These are phyloP conservation scores for Naganishia onofrii DNA, from an alignment of 768 basidiomycete genomes.

Conservation along the genomic window DNA sequence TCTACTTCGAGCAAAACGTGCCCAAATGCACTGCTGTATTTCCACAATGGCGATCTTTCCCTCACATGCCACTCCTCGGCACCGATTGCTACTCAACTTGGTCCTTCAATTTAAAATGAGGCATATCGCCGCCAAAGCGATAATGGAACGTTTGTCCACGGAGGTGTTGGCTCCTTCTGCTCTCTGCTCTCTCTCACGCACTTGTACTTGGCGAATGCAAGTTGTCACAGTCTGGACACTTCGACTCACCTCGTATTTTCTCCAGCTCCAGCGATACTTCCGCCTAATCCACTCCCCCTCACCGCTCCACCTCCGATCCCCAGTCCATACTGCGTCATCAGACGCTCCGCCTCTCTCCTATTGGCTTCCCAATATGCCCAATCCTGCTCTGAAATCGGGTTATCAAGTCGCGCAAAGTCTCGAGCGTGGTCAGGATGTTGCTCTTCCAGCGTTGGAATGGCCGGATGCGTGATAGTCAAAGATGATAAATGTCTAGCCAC, in stretches of 20 bases:
- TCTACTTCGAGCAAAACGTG: too few relatives aligned
- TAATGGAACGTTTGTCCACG: too few relatives aligned
- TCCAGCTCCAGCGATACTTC: background rate
- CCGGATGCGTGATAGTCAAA: constrained; percentile 38
- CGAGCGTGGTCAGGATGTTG: constrained; percentile 41
- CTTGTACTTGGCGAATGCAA: too few relatives aligned
- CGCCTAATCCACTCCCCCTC: constrained; percentile 14
- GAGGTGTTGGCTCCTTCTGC: too few relatives aligned
- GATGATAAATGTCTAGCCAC: constrained; percentile 41
- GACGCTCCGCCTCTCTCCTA: constrained; percentile 14
- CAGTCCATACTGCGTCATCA: constrained; percentile 12
- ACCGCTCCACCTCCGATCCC: constrained; percentile 18
- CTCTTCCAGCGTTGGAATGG: constrained; percentile 34
- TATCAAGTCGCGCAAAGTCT: constrained; percentile 37
- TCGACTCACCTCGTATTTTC: background rate
- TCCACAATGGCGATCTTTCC: too few relatives aligned
- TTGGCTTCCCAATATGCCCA: constrained; percentile 31
- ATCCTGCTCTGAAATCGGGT: constrained; percentile 38
- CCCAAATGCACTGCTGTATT: too few relatives aligned
- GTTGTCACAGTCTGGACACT: too few relatives aligned
- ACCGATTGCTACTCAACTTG: too few relatives aligned
- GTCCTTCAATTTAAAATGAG: too few relatives aligned
- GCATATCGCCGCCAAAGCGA: too few relatives aligned
- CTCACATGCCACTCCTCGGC: too few relatives aligned
- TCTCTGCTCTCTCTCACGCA: too few relatives aligned